Base-by-base conservation (phyloP, 495 filamentous ascomycete species). In the Trichoderma asperelloides region DNA sequence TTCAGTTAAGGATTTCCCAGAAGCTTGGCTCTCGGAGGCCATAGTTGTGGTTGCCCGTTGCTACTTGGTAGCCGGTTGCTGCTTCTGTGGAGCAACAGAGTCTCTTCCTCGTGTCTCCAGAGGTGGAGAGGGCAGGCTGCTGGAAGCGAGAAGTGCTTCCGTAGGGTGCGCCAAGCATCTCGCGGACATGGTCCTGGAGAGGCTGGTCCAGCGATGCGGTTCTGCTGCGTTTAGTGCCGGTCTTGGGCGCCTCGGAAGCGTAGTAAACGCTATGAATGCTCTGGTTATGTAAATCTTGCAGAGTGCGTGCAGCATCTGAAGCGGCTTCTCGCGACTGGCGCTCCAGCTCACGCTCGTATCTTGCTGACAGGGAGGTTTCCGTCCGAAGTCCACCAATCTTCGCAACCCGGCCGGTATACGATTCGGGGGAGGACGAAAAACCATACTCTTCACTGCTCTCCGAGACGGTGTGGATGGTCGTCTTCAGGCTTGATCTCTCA, bases 161-260 rank as follows among this genome's bases (percentile, higher is more conserved):
- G 39, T 74, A 78, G 4, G 73, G 74, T 25, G 68, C 68, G 27
- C 68, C 68, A 21, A 88, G 77, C 71, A 87, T 77, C 63, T 88
- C 82, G 67, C 90, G 89, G 51, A 95, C 89, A 68, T 91, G 87
- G 63, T 87, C 86, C 74, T 95, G 91, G 18, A 93, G 79, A 9
- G 80, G 74, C 43, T 77, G 76, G 68, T 93, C 90, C 65, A 89
- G 84, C 21, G 89, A 91, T 27, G 82, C 76, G 5, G 90, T 84
- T 45, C 91, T 84, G 70, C 85, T 86, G 64, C 91, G 88, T 76
- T 96, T 96, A 45, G 76, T 69, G 30, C 82, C 76, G 21, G 69
- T 71, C 69, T 72, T 78, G 40, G 67, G 64, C 7, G 65, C 33
- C 33, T 37, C 33, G 5, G 33, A 8, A 37, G 33, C 33, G 33